Conservation (phyloP, 768 basidiomycete species). For the Melanogaster broomeanus region DNA sequence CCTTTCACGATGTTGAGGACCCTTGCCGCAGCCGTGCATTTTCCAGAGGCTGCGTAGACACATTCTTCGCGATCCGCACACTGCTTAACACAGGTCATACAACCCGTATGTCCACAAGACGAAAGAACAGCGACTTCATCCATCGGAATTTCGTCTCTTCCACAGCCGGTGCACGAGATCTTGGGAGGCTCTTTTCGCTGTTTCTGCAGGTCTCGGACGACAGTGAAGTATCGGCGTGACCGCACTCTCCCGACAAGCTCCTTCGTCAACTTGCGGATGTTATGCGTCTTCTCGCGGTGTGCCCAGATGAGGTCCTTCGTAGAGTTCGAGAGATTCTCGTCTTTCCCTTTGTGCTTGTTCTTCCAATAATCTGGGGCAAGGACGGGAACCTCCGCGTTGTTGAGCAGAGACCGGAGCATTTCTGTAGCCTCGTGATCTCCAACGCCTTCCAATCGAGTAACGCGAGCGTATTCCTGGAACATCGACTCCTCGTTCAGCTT, state of each 20-base stretch:
- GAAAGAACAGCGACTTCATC: slow-evolving; percentile 82
- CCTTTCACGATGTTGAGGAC: slow-evolving; percentile 82
- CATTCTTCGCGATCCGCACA: slow-evolving; percentile 82
- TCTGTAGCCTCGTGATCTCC: slow-evolving; percentile 78
- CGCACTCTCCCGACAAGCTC: slow-evolving; percentile 89
- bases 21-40: slow-evolving; percentile 79
- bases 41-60: slow-evolving; percentile 66
- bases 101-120: slow-evolving; percentile 91
- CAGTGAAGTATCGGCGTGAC: slow-evolving; percentile 89
- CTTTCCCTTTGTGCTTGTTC: slow-evolving; percentile 48
- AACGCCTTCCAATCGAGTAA: slow-evolving; percentile 62
- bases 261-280: slow-evolving; percentile 79
- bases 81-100: slow-evolving; percentile 67
- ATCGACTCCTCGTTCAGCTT: slow-evolving; percentile 67
- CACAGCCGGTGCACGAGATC: slow-evolving; percentile 66
- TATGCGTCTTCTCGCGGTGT: slow-evolving; percentile 85
- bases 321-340: slow-evolving; percentile 56
- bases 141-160: slow-evolving; percentile 54
- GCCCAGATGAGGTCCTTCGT: slow-evolving; percentile 71
- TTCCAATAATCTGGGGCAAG: slow-evolving; percentile 35
- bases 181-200: slow-evolving; percentile 60
- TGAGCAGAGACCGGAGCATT: slow-evolving; percentile 57
- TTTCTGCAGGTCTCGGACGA: slow-evolving; percentile 86
- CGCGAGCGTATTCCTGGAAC: slow-evolving; percentile 77
- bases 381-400: slow-evolving; percentile 55